Base-by-base conservation (phyloP, 2,329 filamentous ascomycete species). In the Penicillium sp. region DNA sequence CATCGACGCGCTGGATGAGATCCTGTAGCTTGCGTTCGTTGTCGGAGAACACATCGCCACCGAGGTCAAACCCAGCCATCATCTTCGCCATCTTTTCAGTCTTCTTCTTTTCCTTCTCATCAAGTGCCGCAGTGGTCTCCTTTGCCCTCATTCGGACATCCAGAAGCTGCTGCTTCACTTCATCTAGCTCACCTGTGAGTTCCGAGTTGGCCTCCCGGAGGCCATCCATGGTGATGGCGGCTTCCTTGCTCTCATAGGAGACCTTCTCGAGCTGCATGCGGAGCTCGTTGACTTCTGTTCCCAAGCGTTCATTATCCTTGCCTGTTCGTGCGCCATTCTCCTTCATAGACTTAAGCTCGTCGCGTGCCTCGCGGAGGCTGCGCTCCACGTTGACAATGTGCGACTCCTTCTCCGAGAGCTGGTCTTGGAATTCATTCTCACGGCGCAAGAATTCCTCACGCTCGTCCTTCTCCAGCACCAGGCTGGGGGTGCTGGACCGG, bases 81-180 rank as follows among this genome's bases (percentile, higher is more conserved):
- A 99, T 99, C 83, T 97, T 90, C 43, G 94, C 94, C 94, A 99
- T 99, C 78, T 95, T 94, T 79, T 99, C 94, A 0, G 92, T 91
- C 83, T 99, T 99, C 79, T 92, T 92, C 82, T 92, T 93, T 78
- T 97, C 95, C 82, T 99, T 99, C 77, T 97, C 94, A 67, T 97
- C 93, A 21, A 95, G 79, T 16, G 91, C 88, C 9, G 92, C 92
- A 44, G 86, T 92, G 1, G 90, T 93, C 78, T 97, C 94, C 79
- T 94, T 96, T 56, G 93, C 92, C 65, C 87, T 94, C 90, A 97
- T 97, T 79, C 93, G 93, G 46, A 94, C 92, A 73, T 97, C 92
- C 19, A 97, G 82, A 51, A 99, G 85, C 71, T 97, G 92, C 74
- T 97, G 92, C 79, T 97, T 97, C 58, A 97, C 84, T 55, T 97